Percentiles rank a stretch among this genome's conserved stretches.
Conservation (phyloP, 2,329 filamentous ascomycete genomes). For the Septoria petroselini region DNA sequence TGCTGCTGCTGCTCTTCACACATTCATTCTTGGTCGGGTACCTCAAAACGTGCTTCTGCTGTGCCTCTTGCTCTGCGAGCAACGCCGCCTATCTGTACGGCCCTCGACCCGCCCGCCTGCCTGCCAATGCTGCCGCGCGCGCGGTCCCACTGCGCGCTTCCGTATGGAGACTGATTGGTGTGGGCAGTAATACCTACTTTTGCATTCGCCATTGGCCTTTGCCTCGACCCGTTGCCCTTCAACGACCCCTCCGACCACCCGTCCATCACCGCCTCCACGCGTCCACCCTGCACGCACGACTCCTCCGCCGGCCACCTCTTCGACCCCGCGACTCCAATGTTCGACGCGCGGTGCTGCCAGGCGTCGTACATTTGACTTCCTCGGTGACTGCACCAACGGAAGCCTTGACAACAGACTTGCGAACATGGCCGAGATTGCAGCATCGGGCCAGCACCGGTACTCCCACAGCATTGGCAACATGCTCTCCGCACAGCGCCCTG, state of each 20-base stretch:
- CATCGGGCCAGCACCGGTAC: conserved; percentile 28
- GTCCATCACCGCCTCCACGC: not conserved
- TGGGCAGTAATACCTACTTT: not conserved
- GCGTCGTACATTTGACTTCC: conserved; percentile 9
- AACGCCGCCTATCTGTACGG: conserved; percentile 22
- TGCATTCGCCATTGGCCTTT: too few relatives aligned
- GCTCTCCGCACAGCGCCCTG: conserved; percentile 37
- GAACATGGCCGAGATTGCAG: conserved; percentile 33
- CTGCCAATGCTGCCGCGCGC: not conserved
- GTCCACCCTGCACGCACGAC: not conserved
- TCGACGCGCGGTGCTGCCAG: not conserved
- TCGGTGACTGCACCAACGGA: conserved; percentile 6
- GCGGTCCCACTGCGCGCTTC: too few relatives aligned
- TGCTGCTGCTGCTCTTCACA: conserved; percentile 2
- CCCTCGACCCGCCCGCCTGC: conserved; percentile 8
- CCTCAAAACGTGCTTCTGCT: conserved; percentile 20
- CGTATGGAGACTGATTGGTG: too few relatives aligned
- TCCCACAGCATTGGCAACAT: conserved; percentile 39
- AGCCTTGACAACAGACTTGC: conserved; percentile 4
- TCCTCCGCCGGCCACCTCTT: not conserved
- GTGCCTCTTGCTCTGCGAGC: conserved; percentile 28
- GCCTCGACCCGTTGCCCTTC: not conserved
- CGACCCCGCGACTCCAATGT: conserved; percentile 5
- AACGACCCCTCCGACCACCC: not conserved
- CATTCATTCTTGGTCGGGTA: conserved; percentile 20